phyloP scores from a whole-genome alignment of 441 rosid species.

The Biscutella laevigata region DNA sequence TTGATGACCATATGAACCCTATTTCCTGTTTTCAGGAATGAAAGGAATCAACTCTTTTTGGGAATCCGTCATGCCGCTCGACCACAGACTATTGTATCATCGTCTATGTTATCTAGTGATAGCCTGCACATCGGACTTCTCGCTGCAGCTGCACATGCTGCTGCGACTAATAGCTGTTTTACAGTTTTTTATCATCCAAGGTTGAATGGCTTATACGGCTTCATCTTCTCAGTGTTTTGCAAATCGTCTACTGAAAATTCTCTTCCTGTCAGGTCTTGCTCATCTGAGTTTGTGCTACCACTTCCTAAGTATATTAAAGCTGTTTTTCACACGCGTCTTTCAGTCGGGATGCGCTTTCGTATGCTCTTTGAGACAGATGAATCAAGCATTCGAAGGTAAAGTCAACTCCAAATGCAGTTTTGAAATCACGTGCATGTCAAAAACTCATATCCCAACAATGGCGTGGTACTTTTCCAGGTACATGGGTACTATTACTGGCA shows the following conservation, averaged over 20 bases:
- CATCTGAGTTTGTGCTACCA: conserved; percentile 38
- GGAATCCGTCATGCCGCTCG: conserved; percentile 71
- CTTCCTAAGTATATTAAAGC: conserved; percentile 35
- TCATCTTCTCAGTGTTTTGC: not conserved
- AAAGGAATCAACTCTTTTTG: conserved; percentile 65
- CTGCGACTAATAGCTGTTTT: conserved; percentile 70
- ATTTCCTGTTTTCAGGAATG: conserved; percentile 40
- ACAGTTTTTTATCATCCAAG: conserved; percentile 76
- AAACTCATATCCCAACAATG: not conserved
- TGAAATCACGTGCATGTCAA: not conserved
- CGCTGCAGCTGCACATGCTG: conserved; percentile 87
- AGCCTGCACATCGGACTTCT: conserved; percentile 87
- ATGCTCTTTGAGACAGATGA: conserved; percentile 43
- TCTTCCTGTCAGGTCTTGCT: conserved; percentile 27
- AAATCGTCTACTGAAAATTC: not conserved
- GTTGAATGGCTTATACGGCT: conserved; percentile 19
- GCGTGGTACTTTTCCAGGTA: conserved; percentile 38
- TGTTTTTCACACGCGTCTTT: conserved; percentile 33
- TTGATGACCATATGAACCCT: not conserved
- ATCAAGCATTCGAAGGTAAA: conserved; percentile 36
- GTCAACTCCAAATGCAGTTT: not conserved
- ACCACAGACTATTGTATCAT: conserved; percentile 64
- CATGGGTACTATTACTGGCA: conserved; percentile 92
- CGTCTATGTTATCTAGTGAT: conserved; percentile 74
- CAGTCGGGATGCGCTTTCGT: conserved; percentile 40